Conservation (phyloP, 306 rosid genomes). For the Mucuna pruriens region DNA sequence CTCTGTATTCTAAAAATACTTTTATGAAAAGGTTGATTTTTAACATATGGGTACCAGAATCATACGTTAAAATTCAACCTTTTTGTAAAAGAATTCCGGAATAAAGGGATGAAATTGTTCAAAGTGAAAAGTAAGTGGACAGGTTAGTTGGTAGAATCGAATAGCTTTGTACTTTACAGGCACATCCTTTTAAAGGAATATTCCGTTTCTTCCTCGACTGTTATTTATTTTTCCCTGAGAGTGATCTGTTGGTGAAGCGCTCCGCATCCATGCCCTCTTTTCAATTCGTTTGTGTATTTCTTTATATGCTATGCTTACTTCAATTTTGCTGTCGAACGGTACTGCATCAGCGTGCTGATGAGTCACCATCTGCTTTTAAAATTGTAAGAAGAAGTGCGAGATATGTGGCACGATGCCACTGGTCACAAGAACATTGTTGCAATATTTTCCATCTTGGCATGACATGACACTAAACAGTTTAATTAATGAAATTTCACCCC, state of each 20-base stretch:
- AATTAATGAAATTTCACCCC: slow-evolving; percentile 15
- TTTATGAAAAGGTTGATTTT: not conserved
- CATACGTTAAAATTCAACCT: not conserved
- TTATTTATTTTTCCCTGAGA: not conserved
- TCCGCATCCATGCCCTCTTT: not conserved
- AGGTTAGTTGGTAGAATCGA: not conserved
- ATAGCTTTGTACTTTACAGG: slow-evolving; percentile 7
- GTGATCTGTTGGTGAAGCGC: not conserved
- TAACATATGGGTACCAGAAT: not conserved
- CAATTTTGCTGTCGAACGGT: not conserved
- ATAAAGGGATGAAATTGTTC: slow-evolving; percentile 34
- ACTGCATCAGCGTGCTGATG: not conserved
- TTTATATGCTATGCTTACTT: not conserved
- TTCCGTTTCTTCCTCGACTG: slow-evolving; percentile 16
- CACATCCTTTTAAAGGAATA: slow-evolving; percentile 26
- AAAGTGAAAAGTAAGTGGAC: slow-evolving; percentile 22
- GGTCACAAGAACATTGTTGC: not conserved
- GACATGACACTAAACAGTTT: not conserved
- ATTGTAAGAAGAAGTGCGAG: slow-evolving; percentile 16
- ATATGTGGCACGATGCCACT: not conserved
- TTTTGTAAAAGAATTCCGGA: slow-evolving; percentile 26
- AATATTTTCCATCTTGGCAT: slow-evolving; percentile 11
- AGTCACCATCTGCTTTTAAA: slow-evolving; percentile 24
- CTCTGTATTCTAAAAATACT: not conserved
- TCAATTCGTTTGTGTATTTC: not conserved